Conservation (phyloP, 2,329 filamentous ascomycete species). For the Rutstroemia sp. region DNA sequence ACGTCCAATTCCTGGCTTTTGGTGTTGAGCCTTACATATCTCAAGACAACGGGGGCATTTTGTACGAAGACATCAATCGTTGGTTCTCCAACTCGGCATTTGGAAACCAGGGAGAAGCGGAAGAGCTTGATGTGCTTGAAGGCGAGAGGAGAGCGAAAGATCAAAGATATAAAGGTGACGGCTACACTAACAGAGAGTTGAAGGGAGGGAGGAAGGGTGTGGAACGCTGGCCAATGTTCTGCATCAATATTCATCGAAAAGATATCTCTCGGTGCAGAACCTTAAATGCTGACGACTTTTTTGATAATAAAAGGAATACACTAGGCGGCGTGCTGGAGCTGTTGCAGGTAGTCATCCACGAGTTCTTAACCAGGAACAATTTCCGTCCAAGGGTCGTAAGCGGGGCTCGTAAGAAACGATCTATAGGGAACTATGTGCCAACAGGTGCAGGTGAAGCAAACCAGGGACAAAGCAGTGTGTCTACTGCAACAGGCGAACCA, state of each 20-base stretch:
- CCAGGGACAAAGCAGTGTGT: background rate
- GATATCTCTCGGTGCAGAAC: background rate
- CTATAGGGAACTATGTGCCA: background rate
- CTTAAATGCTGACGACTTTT: conserved; percentile 32
- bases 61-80: conserved; percentile 74
- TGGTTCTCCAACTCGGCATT: conserved; percentile 73
- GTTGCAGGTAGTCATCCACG: conserved; percentile 57
- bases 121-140: conserved; percentile 31
- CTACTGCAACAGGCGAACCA: background rate
- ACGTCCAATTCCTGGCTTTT: conserved; percentile 73
- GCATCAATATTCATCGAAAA: conserved; percentile 54
- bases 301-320: conserved; percentile 39
- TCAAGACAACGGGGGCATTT: conserved; percentile 48
- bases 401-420: background rate
- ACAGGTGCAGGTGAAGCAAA: background rate
- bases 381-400: conserved; percentile 35
- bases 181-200: conserved; percentile 43
- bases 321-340: conserved; percentile 51
- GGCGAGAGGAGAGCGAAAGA: conserved; percentile 31
- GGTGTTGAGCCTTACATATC: conserved; percentile 60
- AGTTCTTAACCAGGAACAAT: conserved; percentile 69
- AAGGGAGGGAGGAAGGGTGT: conserved; percentile 53
- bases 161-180: conserved; percentile 37
- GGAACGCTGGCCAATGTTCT: conserved; percentile 86
- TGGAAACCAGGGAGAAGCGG: conserved; percentile 47